Conservation (phyloP, 208 protist species). For the Leishmania martiniquensis region DNA sequence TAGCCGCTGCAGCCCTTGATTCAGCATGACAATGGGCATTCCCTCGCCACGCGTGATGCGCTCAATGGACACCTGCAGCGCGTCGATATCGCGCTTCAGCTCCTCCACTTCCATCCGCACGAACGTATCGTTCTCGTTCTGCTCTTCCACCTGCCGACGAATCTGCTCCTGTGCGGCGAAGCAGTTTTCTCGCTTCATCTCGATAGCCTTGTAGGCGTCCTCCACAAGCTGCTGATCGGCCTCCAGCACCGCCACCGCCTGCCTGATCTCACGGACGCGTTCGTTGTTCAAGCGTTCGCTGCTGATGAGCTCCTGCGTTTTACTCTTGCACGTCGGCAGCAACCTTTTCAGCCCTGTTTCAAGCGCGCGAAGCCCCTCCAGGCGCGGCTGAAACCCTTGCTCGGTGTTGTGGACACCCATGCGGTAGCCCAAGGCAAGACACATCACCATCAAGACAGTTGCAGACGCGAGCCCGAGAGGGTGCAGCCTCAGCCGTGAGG, state of each 20-base stretch:
- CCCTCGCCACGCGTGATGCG: conserved; percentile 24
- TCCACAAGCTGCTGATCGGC: conserved; percentile 7
- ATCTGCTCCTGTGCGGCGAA: background rate
- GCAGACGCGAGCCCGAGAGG: conserved; percentile 31
- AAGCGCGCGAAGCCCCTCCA: background rate
- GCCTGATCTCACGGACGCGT: background rate
- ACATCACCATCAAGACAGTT: conserved; percentile 31
- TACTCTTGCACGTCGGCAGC: conserved; percentile 16
- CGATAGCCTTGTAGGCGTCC: conserved; percentile 15
- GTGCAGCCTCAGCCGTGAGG: conserved; percentile 28
- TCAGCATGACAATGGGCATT: conserved; percentile 24
- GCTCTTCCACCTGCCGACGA: background rate
- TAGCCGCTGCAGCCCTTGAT: conserved; percentile 16
- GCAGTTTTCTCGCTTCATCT: conserved; percentile 26
- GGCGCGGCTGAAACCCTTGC: conserved; percentile 7
- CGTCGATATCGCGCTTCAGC: conserved; percentile 14
- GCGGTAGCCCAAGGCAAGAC: conserved; percentile 45
- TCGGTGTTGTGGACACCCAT: conserved; percentile 27
- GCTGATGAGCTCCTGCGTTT: background rate
- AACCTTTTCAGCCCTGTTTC: background rate
- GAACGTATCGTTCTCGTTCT: conserved; percentile 2
- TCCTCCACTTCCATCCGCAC: conserved; percentile 16
- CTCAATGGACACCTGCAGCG: conserved; percentile 25
- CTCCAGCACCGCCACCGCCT: conserved; percentile 9
- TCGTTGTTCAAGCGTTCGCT: background rate